Percentiles rank a stretch among this genome's conserved stretches.
phyloP scores from a whole-genome alignment of 106 monocot genomes.

The Acanthochlamys bracteata region DNA sequence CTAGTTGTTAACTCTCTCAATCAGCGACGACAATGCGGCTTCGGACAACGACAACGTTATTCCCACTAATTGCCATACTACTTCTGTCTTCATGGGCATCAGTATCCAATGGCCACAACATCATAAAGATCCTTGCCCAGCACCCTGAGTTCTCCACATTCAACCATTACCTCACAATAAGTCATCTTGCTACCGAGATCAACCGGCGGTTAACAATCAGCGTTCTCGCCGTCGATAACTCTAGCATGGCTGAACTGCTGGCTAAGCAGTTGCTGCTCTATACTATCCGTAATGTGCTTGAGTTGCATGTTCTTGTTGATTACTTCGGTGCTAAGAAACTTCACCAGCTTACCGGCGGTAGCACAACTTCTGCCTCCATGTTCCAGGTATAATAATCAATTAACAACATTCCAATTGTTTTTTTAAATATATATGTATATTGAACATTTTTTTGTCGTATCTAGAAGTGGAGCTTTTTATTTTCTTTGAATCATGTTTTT shows the following conservation, averaged over 20 bases:
- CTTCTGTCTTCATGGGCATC: background rate
- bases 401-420: background rate
- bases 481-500: background rate
- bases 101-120: conserved; percentile 44
- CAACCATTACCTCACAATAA: conserved; percentile 59
- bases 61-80: background rate
- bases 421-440: too few relatives aligned
- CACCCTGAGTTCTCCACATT: conserved; percentile 59
- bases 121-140: conserved; percentile 58
- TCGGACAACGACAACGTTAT: background rate
- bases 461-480: background rate
- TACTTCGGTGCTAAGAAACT: conserved; percentile 60
- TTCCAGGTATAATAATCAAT: conserved; percentile 19
- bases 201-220: conserved; percentile 59
- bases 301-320: conserved; percentile 51
- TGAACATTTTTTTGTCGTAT: background rate
- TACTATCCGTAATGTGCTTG: conserved; percentile 36
- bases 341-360: conserved; percentile 37
- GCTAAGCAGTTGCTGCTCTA: conserved; percentile 22
- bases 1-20: background rate
- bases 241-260: conserved; percentile 39
- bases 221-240: conserved; percentile 55
- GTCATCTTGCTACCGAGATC: conserved; percentile 53
- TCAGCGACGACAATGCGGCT: background rate
- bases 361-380: conserved; percentile 38